Percentiles rank a stretch among this genome's conserved stretches.
These are phyloP conservation scores for Mycena belliarum DNA, from an alignment of 768 basidiomycete genomes.

Conservation along the genomic window DNA sequence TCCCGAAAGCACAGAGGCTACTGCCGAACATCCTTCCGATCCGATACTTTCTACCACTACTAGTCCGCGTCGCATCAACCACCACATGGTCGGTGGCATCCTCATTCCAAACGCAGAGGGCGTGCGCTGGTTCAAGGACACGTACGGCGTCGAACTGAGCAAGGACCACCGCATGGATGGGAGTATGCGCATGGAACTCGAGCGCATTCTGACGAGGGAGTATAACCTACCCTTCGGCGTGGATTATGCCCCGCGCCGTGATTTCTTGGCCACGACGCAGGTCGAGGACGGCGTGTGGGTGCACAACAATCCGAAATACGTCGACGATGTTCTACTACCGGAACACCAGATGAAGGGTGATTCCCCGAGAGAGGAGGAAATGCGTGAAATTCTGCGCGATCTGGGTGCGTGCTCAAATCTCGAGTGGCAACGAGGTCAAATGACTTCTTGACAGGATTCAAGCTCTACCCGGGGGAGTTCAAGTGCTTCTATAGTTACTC, in stretches of 20 bases:
- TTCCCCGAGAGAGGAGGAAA: conserved; percentile 8
- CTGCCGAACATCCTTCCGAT: no score
- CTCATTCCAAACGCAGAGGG: conserved; percentile 5
- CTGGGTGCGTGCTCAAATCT: conserved; percentile 2
- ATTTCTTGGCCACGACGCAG: conserved; percentile 12
- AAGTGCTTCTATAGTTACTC: conserved; percentile 10
- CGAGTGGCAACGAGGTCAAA: not conserved
- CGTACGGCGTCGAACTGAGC: conserved; percentile 4
- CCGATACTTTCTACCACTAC: not conserved
- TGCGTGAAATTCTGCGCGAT: conserved; percentile 7
- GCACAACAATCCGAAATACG: not conserved
- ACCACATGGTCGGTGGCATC: not conserved
- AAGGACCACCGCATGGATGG: conserved; percentile 3
- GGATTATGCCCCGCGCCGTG: conserved; percentile 11
- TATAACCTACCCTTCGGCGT: conserved; percentile 6
- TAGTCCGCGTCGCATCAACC: not conserved
- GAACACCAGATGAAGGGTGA: conserved; percentile 9
- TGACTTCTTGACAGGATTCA: not conserved
- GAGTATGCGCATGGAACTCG: conserved; percentile 7
- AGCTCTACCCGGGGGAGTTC: conserved; percentile 1
- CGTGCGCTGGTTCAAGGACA: conserved; percentile 11
- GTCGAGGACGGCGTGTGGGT: conserved; percentile 3
- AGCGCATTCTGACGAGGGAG: not conserved
- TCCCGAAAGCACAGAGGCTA: no score
- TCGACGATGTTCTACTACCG: conserved; percentile 1